Percentiles rank a stretch among this genome's conserved stretches.
phyloP scores from a whole-genome alignment of 139 green algal genomes.

The Pleodorina starrii region DNA sequence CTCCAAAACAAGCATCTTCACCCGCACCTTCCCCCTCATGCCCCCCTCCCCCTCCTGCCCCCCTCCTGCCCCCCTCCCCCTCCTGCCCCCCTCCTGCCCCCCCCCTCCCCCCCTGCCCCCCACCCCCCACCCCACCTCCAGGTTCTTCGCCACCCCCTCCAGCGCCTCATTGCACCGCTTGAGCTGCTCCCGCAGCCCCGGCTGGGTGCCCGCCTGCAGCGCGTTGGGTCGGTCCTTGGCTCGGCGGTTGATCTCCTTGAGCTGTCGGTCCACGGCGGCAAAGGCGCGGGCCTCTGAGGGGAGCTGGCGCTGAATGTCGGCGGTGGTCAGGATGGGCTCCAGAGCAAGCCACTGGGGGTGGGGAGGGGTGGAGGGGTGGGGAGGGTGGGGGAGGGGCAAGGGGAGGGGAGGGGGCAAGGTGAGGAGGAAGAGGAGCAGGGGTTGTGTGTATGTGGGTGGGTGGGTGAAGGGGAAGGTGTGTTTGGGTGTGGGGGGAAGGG shows the following conservation, averaged over 20 bases:
- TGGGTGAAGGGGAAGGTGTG: no score
- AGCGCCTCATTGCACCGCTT: constrained; percentile 78
- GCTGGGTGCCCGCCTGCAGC: constrained; percentile 60
- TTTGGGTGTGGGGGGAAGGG: no score
- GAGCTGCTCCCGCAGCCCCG: constrained; percentile 72
- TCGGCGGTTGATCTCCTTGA: constrained; percentile 83
- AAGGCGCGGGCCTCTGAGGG: constrained; percentile 68
- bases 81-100: background rate
- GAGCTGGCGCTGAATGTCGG: constrained; percentile 91
- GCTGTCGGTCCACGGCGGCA: constrained; percentile 77
- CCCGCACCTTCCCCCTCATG: background rate
- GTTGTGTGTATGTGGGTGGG: no score
- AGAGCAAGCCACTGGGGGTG: constrained; percentile 82
- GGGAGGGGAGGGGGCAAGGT: no score
- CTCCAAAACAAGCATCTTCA: background rate
- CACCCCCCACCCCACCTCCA: constrained; percentile 64
- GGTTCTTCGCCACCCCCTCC: constrained; percentile 75
- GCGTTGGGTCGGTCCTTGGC: constrained; percentile 79
- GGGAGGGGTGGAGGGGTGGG: background rate
- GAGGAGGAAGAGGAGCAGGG: no score
- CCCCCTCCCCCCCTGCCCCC: background rate
- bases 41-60: background rate
- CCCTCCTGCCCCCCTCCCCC: background rate
- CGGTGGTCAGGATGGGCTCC: constrained; percentile 83
- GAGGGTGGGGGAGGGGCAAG: no score